Base-by-base conservation (phyloP, 257 asterid genomes). In the Rubia yunnanensis region DNA sequence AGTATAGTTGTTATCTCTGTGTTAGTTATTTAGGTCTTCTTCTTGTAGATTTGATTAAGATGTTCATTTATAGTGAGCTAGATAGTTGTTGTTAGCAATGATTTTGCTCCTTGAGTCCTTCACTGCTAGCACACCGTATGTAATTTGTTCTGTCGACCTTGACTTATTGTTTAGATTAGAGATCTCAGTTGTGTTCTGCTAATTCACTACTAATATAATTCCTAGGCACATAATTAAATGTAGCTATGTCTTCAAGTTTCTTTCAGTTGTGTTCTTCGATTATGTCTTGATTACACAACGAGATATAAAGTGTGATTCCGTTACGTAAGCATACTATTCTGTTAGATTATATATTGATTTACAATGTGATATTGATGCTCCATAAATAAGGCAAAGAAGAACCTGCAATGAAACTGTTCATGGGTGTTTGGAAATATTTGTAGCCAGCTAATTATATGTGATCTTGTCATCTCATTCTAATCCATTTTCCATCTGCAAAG, bases 201-300 rank as follows among this genome's bases (percentile, higher is more conserved):
- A n/a, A n/a, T n/a, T n/a, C n/a, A n/a, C n/a, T n/a, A n/a, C n/a
- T n/a, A n/a, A n/a, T n/a, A n/a, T n/a, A n/a, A n/a, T n/a, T n/a
- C n/a, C n/a, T n/a, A n/a, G n/a, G n/a, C n/a, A n/a, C n/a, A n/a
- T n/a, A n/a, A n/a, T n/a, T n/a, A n/a, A n/a, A n/a, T n/a, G 99
- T 94, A 81, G 13, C 28, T 10, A 34, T 24, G 41, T 15, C 11
- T 36, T 6, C 7, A 9, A 41, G 58, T 69, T 57, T 46, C 55
- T 59, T 24, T 50, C 36, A 41, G 56, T 59, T 39, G 49, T 10
- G 17, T 49, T 30, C 61, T 65, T 31, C 6, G 34, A 28, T 49
- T 5, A 1, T 11, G 7, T 59, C 22, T 31, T 59, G 10, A 14
- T 9, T 18, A 3, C 35, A 22, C 32, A 14, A 38, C 50, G 41